A percentile compares a stretch with the other conserved stretches of the same genome.
phyloP scores from a whole-genome alignment of 2,329 filamentous ascomycete genomes.

The Xylaria hypoxylon region DNA sequence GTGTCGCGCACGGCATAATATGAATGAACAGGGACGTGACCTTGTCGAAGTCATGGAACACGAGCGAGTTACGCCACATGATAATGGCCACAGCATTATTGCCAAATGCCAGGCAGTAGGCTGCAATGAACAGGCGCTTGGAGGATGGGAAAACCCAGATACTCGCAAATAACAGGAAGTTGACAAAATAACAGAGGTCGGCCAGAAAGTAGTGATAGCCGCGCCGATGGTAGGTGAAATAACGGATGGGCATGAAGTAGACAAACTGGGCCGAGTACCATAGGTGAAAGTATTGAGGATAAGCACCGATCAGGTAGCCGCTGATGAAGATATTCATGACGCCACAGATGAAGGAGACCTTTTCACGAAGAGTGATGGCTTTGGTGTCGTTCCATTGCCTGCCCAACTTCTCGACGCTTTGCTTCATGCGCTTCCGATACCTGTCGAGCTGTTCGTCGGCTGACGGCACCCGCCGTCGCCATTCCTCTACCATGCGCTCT shows the following conservation, averaged over 20 bases:
- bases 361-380: slow-evolving; percentile 88
- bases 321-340: slow-evolving; percentile 98
- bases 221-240: slow-evolving; percentile 87
- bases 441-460: slow-evolving; percentile 93
- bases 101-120: slow-evolving; percentile 91
- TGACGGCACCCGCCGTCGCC: slow-evolving; percentile 85
- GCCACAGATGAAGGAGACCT: slow-evolving; percentile 94
- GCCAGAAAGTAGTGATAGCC: slow-evolving; percentile 98
- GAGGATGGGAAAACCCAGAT: slow-evolving; percentile 93
- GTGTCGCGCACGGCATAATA: slow-evolving; percentile 95
- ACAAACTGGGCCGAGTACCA: slow-evolving; percentile 91
- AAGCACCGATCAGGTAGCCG: slow-evolving; percentile 90
- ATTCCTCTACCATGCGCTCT: slow-evolving; percentile 91
- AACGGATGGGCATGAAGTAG: slow-evolving; percentile 98
- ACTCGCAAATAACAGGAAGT: slow-evolving; percentile 82
- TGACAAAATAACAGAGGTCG: slow-evolving; percentile 98
- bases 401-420: slow-evolving; percentile 87
- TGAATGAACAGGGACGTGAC: slow-evolving; percentile 99
- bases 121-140: slow-evolving; percentile 90
- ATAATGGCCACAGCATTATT: slow-evolving; percentile 98
- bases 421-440: slow-evolving; percentile 87
- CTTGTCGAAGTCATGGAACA: slow-evolving; percentile 99
- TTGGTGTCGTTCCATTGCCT: slow-evolving; percentile 90
- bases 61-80: slow-evolving; percentile 98
- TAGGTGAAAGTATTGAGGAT: slow-evolving; percentile 85